These are phyloP conservation scores for Geotrichum klebahnii DNA, from an alignment of 1,139 yeast species.

Conservation along the genomic window DNA sequence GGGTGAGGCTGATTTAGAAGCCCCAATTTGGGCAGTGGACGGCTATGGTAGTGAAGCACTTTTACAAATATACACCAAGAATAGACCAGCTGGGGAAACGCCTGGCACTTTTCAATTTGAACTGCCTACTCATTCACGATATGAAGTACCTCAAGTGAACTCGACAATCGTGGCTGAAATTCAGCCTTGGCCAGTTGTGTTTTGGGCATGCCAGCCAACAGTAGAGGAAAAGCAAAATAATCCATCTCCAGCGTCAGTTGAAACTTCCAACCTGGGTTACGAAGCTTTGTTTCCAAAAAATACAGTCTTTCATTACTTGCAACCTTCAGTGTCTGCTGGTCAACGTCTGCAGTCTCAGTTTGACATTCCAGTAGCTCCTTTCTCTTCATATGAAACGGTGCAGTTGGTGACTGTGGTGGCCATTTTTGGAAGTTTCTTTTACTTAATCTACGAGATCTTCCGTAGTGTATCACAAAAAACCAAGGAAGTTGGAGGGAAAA, in stretches of 20 bases:
- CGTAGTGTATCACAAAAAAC: slow-evolving; percentile 2
- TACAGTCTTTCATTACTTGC: slow-evolving; percentile 42
- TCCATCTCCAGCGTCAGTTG: slow-evolving; percentile 38
- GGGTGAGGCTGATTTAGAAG: slow-evolving; percentile 46
- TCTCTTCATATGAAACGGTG: slow-evolving; percentile 31
- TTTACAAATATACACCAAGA: slow-evolving; percentile 37
- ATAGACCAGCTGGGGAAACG: slow-evolving; percentile 20
- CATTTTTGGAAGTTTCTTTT: slow-evolving; percentile 37
- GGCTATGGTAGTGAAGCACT: slow-evolving; percentile 48
- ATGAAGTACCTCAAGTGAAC: slow-evolving; percentile 41
- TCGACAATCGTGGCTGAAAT: slow-evolving; percentile 27
- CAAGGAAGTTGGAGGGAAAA: neutral
- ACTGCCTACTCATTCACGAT: slow-evolving; percentile 50
- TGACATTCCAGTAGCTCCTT: slow-evolving; percentile 42
- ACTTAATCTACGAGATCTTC: slow-evolving; percentile 34
- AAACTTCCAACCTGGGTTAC: slow-evolving; percentile 41
- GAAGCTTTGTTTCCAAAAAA: slow-evolving; percentile 46
- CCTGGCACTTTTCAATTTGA: slow-evolving; percentile 33
- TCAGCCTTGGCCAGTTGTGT: slow-evolving; percentile 43
- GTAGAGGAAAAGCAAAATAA: slow-evolving; percentile 23
- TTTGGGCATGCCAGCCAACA: slow-evolving; percentile 47
- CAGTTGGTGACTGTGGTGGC: slow-evolving; percentile 37
- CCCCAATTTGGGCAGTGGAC: slow-evolving; percentile 47
- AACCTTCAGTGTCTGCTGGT: slow-evolving; percentile 25
- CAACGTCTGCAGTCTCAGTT: slow-evolving; percentile 26